These are phyloP conservation scores for Selaginella tamariscina DNA, from an alignment of 75 land plant species.

Conservation along the genomic window DNA sequence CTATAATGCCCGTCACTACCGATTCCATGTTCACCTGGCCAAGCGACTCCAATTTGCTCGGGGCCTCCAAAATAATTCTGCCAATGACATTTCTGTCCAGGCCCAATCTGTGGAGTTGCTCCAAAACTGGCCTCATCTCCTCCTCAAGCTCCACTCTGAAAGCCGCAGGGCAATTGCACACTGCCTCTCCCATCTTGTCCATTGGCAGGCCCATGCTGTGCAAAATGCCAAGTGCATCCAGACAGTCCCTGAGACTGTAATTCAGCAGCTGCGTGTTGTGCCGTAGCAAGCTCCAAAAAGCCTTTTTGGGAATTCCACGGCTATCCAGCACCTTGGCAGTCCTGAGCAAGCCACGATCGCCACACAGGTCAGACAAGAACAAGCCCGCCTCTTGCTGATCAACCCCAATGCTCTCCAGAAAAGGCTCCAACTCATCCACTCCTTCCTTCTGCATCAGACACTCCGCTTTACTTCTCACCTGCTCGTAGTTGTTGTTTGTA, in stretches of 20 bases:
- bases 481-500: neutral
- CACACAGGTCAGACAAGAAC: neutral
- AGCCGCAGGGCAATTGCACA: neutral
- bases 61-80: neutral
- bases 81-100: neutral
- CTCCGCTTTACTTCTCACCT: neutral
- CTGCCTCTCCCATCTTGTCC: neutral
- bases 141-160: neutral
- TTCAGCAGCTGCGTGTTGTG: neutral
- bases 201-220: neutral
- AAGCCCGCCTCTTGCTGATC: neutral
- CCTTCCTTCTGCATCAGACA: neutral
- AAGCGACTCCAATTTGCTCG: neutral
- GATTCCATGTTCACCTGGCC: neutral
- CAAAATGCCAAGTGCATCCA: neutral
- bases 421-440: conserved; percentile 9
- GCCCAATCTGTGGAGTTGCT: neutral
- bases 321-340: conserved; percentile 5
- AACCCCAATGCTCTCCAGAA: conserved; percentile 8
- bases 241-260: neutral
- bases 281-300: neutral
- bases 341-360: neutral
- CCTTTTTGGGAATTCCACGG: conserved; percentile 1
- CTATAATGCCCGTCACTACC: neutral
- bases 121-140: neutral